A percentile compares a stretch with the other conserved stretches of the same genome.
Evolutionary conservation across 352 stramenopile species (phyloP).

Genomic region (Hyaloperonospora brassicae): DNA sequence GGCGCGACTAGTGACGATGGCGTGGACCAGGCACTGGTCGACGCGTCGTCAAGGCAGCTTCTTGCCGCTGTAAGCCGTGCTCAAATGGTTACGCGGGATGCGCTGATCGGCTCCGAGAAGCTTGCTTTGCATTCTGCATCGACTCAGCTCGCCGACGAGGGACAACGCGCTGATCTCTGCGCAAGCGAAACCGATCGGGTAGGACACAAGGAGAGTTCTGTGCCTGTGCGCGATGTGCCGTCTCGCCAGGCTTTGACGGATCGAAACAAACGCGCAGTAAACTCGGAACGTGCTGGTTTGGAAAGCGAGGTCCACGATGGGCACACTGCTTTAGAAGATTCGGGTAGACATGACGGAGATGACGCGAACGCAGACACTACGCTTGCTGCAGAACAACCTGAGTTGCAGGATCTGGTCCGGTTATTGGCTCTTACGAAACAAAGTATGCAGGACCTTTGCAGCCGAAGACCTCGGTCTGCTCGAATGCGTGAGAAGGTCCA

Average conservation of each 20-base stretch:
- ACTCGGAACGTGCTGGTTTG: no score
- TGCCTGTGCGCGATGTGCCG: no score
- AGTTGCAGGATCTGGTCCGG: slow-evolving; percentile 54
- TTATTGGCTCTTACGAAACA: slow-evolving; percentile 48
- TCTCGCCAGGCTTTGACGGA: no score
- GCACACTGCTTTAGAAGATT: no score
- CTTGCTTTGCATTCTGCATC: slow-evolving; percentile 40
- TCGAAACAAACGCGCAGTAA: no score
- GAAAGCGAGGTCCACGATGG: no score
- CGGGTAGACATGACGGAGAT: not conserved
- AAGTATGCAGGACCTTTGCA: slow-evolving; percentile 39
- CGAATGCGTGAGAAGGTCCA: slow-evolving; percentile 67
- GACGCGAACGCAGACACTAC: slow-evolving; percentile 5
- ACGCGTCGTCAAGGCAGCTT: slow-evolving; percentile 19
- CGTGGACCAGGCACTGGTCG: slow-evolving; percentile 1
- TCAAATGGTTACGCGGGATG: slow-evolving; percentile 31
- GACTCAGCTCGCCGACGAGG: slow-evolving; percentile 22
- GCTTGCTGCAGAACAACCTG: slow-evolving; percentile 21
- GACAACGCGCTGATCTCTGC: no score
- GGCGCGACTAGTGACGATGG: not conserved
- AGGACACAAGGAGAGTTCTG: no score
- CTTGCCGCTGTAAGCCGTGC: slow-evolving; percentile 20
- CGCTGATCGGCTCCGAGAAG: slow-evolving; percentile 25
- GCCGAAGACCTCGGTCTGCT: slow-evolving; percentile 45
- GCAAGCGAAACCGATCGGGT: no score